Base-by-base conservation (phyloP, 2,329 filamentous ascomycete species). In the Sporothrix sp. region DNA sequence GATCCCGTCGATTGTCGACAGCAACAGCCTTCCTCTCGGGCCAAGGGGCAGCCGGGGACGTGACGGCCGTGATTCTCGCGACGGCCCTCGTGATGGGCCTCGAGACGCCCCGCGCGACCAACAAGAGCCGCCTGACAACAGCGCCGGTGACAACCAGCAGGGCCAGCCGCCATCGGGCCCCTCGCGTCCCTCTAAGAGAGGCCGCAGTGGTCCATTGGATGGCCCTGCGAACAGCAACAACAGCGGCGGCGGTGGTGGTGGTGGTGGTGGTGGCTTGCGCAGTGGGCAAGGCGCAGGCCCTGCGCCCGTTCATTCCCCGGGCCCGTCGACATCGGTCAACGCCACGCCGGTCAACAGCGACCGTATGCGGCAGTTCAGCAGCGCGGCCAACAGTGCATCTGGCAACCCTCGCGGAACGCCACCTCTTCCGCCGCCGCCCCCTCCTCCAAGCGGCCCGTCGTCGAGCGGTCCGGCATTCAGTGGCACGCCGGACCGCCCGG, bases 11-110 rank as follows among this genome's bases (percentile, higher is more conserved):
- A 63, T 70, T 28, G 59, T 60, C 25, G 71, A 63, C 63, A 68
- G 25, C 43, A 51, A 45, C 18, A 39, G 37, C 21, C 16, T 75
- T 36, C 78, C 78, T 3, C 73, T 74, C n/a, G 79, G 76, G 2
- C 78, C 79, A 14, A 71, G 73, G 46, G 74, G 33, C 44, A 39
- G 70, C 56, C 74, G 71, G 39, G 69, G 73, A 4, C 61, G 63
- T 45, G 61, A 59, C 66, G 69, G 38, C 55, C 61, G 44, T 66
- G 73, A 32, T 23, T 4, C 36, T n/a, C 46, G 46, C 3, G 46
- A 48, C n/a, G 10, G 23, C 3, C 18, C 42, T 13, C 42, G 10
- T 7, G 42, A 21, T 18, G 35, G 16, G 4, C 21, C 25, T 20
- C 21, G 44, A 1, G 44, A 27, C 21, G 44, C 21, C 11, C 18